Base-by-base conservation (phyloP, 352 stramenopile species). In the Thraustotheca clavata region DNA sequence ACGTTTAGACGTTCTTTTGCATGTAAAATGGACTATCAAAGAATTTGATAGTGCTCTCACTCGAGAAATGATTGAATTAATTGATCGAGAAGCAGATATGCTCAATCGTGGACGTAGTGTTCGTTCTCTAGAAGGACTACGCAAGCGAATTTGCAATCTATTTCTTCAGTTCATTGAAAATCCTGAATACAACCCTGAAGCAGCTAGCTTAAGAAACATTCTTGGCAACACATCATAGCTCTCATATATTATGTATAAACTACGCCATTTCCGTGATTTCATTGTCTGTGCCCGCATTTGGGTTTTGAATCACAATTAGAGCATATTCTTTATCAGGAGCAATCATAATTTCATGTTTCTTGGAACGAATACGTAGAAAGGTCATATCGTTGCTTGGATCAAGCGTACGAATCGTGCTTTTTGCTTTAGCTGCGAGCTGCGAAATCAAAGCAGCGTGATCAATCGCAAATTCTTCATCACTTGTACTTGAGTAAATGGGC, bases 281-380 rank as follows among this genome's bases (percentile, higher is more conserved):
- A 26, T 70, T 16, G 3, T 62, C 59, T 27, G 48, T 62, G 9
- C 76, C 73, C 29, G 80, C 75, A 67, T 92, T 89, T 33, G 83
- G 82, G 60, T 94, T 95, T 74, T 98, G 90, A 60, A 97, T 86
- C 43, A 98, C 91, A 38, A 97, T 95, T 40, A 98, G 77, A 66
- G 95, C 78, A 69, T 96, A 98, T 55, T 96, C 88, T 61, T 97
- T 96, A 59, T 98, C 89, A 70, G 86, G 86, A 6, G 80, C 77
- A 67, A 98, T 92, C 84, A 98, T 94, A 59, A 98, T 95, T 79
- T 98, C 93, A 70, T 96, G 79, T 70, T 97, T 93, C 71, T 95
- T 94, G 49, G 88, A 96, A 67, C 93, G 86, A 71, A 98, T 92
- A 38, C 90, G 77, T 33, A 98, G 70, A 72, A 98, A 97, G 43